Base-by-base conservation (phyloP, 768 basidiomycete species). In the Paxillus rubicundulus region DNA sequence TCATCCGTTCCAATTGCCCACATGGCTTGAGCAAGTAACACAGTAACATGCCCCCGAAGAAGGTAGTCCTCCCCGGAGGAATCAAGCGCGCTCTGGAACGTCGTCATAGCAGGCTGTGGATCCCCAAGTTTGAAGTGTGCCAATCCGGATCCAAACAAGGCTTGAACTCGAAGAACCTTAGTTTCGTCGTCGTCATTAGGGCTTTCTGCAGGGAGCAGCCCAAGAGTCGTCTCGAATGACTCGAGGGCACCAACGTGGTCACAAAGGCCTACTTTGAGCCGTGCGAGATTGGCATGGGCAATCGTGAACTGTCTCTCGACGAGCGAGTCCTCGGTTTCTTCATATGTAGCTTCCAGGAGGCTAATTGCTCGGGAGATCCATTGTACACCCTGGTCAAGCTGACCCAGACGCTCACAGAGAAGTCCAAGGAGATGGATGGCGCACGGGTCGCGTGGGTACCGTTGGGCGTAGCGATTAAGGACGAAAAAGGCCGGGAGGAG, bases 321-420 rank as follows among this genome's bases (percentile, higher is more conserved):
- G 20, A 75, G 72, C 1, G 85, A 70, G 48, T 92, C 87, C 68
- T 99, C 97, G 13, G 81, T 82, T 48, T 87, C 84, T 66, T 99
- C 97, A 71, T 97, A 99, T 24, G 80, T 78, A 2, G 82, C 78
- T 68, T 98, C 96, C n/a, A 98, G 73, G 9, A 93, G 74, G 4
- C 68, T 53, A 13, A 92, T 89, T 1, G 88, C 84, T 27, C 77
- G 77, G 32, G 75, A 68, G 37, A 94, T 75, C 32, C 83, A 72
- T 21, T 74, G 69, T 14, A 77, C 71, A 6, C 84, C 89, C 27
- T 83, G 75, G 14, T 84, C 81, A 27, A 78, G 61, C 36, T 91
- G 86, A 12, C 86, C 88, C 5, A 98, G 72, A 47, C 85, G 79
- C 64, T 99, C 97, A 65, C 87, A 92, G 18, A 98, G 73, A 5